Conservation (phyloP, 140 eudicot genomes). For the Ambrosia hybrid region DNA sequence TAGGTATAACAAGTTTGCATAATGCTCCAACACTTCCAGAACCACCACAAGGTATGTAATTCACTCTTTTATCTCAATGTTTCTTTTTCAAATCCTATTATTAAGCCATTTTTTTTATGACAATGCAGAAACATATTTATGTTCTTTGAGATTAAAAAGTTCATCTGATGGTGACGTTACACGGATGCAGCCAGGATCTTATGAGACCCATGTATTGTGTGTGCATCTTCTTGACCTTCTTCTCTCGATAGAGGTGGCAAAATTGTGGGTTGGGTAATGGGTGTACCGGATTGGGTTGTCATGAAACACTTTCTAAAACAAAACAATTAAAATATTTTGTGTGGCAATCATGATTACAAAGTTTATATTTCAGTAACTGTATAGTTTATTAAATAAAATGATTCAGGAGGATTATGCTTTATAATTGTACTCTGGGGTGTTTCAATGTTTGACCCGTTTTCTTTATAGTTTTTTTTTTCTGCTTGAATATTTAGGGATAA, state of each 20-base stretch:
- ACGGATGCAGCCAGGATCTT: slow-evolving; percentile 83
- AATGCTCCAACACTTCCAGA: slow-evolving; percentile 47
- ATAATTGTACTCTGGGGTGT: background rate
- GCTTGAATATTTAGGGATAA: background rate
- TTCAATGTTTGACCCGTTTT: background rate
- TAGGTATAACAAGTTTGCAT: slow-evolving; percentile 54
- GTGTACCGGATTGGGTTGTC: background rate
- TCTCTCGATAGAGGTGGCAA: background rate
- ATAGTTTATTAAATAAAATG: background rate
- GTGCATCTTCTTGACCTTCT: slow-evolving; percentile 30
- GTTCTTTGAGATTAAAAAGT: slow-evolving; percentile 73
- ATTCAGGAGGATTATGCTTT: slow-evolving; percentile 3
- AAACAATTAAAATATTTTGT: no score
- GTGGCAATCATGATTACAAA: slow-evolving; percentile 1
- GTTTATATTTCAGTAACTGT: background rate
- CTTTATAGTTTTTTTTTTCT: background rate
- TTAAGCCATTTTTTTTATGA: slow-evolving; percentile 14
- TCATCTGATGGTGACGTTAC: slow-evolving; percentile 60
- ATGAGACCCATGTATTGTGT: slow-evolving; percentile 76
- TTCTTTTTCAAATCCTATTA: background rate
- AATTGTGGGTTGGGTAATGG: background rate
- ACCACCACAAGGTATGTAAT: slow-evolving; percentile 50
- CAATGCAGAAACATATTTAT: slow-evolving; percentile 60
- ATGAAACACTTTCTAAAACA: background rate
- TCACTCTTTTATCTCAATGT: background rate